Percentiles rank a stretch among this genome's conserved stretches.
Evolutionary conservation across 2,329 filamentous ascomycete species (phyloP).

Genomic region (Ophidiomyces ophidiicola): DNA sequence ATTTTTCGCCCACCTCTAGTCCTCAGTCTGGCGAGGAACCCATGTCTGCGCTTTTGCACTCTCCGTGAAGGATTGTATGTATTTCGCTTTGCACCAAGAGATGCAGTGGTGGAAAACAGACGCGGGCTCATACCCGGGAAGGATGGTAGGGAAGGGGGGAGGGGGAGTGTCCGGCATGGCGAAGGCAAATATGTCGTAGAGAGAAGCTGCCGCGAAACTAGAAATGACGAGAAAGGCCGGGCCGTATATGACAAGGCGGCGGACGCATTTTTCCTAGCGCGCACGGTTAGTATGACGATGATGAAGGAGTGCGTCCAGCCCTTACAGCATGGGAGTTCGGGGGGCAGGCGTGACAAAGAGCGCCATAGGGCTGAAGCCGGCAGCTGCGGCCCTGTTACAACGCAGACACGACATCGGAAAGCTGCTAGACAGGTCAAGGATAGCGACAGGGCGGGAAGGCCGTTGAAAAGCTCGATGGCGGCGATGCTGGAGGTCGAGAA

Average conservation of each 20-base stretch:
- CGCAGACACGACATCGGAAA: constrained; percentile 6
- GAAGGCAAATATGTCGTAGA: no score
- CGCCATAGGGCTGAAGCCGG: not conserved
- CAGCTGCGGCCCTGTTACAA: not conserved
- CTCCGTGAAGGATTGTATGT: constrained; percentile 49
- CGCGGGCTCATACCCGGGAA: constrained; percentile 25
- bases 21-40: constrained; percentile 44
- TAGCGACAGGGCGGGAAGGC: not conserved
- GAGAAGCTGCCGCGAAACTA: no score
- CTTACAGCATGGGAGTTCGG: constrained; percentile 6
- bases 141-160: no score
- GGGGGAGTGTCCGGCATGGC: not conserved
- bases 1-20: constrained; percentile 43
- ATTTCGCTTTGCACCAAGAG: constrained; percentile 35
- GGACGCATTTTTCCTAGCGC: no score
- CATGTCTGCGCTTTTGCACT: constrained; percentile 50
- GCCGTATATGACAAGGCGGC: no score
- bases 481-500: not conserved
- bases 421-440: not conserved
- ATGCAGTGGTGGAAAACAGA: constrained; percentile 34
- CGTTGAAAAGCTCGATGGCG: not conserved
- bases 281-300: not conserved
- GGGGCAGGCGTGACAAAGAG: not conserved
- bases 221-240: no score
- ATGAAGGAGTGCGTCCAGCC: not conserved